Evolutionary conservation across 164 flowering plant genomes (phyloP), one percentile per base, ranked within the genome.

Genomic region (Tetrastigma voinierianum): DNA sequence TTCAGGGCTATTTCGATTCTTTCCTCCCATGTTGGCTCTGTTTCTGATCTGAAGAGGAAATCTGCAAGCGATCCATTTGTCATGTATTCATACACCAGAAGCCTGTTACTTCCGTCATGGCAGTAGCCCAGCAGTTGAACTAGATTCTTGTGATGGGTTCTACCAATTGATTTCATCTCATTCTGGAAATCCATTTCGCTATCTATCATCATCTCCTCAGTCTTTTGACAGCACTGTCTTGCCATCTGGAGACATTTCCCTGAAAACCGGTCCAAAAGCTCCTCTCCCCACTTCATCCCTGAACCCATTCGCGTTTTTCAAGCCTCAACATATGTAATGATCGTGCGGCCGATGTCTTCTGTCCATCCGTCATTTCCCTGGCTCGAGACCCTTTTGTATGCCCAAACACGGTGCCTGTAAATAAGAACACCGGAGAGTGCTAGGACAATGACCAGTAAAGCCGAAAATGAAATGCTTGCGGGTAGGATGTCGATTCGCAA

Each of bases 31-130:
- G 7, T 11, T 12, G 52, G 17, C 53, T 56, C 46, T 16, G 1
- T 11, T 15, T 24, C 32, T 19, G 53, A 8, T 13, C 13, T 46
- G 45, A 66, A 66, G 46, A 66, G 68, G 4, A 66, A 44, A 23
- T 57, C 68, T 10, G 55, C 55, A 24, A 66, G 68, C 8, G 68
- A 66, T 5, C 68, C 67, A 46, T 66, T 66, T 20, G 19, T 65
- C 60, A 65, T 65, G 68, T 43, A 65, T 32, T 65, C 68, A 19
- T 46, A 65, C 3, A 65, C 68, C 59, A 65, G 40, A 53, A 65
- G 59, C 51, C 59, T 40, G 9, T 65, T 54, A 1, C 25, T 21
- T 20, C 51, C 59, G 21, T 65, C 68, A 20, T 17, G 59, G 40
- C 60, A 64, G 40, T 65, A 65, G 43, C 60, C 68, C 5, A 65